phyloP scores from a whole-genome alignment of 331 rosid species.

The Arachis monticola region DNA sequence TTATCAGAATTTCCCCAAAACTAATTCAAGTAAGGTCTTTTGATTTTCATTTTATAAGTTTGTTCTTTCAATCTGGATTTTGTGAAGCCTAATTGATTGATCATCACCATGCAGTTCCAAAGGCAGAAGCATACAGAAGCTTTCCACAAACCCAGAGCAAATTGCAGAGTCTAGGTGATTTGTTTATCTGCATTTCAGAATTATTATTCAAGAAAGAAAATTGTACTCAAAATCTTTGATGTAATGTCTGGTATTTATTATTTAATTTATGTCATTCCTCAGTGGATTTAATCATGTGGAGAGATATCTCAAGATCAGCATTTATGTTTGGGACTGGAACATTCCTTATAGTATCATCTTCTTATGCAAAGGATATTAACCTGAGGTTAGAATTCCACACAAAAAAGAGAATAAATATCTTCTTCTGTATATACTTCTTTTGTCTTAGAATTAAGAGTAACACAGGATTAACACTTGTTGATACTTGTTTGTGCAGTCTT shows the following conservation, averaged over 20 bases:
- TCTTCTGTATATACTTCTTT: background rate
- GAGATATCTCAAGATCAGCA: slow-evolving; percentile 70
- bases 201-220: slow-evolving; percentile 46
- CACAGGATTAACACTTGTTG: slow-evolving; percentile 22
- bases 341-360: slow-evolving; percentile 57
- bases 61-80: slow-evolving; percentile 4
- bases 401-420: background rate
- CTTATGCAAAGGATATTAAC: slow-evolving; percentile 61
- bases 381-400: slow-evolving; percentile 52
- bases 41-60: slow-evolving; percentile 3
- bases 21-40: slow-evolving; percentile 55
- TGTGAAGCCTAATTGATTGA: background rate
- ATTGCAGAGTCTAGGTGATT: slow-evolving; percentile 75
- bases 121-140: slow-evolving; percentile 47
- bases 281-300: slow-evolving; percentile 84
- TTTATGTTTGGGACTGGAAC: slow-evolving; percentile 67
- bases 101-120: slow-evolving; percentile 44
- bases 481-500: slow-evolving; percentile 50
- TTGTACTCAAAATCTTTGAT: background rate
- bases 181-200: slow-evolving; percentile 5
- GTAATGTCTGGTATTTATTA: slow-evolving; percentile 5
- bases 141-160: slow-evolving; percentile 75
- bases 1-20: slow-evolving; percentile 41
- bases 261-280: slow-evolving; percentile 19
- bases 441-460: background rate